A percentile compares a stretch with the other conserved stretches of the same genome.
These are phyloP conservation scores for Penicillium desertorum DNA, from an alignment of 495 filamentous ascomycete species.

Conservation along the genomic window DNA sequence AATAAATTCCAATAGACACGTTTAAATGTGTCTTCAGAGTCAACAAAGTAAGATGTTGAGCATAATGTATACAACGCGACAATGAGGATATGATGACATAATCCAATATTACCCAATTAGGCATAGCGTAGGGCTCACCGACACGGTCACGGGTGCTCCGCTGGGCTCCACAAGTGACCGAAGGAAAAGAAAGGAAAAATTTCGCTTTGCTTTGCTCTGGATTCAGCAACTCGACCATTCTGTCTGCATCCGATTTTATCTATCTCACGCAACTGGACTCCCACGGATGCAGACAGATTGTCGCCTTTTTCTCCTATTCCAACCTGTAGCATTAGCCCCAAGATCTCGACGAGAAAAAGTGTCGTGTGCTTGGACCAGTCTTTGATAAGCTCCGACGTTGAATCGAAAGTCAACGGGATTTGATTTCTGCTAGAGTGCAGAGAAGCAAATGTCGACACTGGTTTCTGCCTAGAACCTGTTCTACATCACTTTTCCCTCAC, in stretches of 20 bases:
- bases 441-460: conserved; percentile 27
- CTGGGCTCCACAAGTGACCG: conserved; percentile 17
- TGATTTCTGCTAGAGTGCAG: conserved; percentile 10
- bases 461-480: conserved; percentile 12
- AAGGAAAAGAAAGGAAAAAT: conserved; percentile 24
- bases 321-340: conserved; percentile 23
- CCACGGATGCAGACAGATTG: conserved; percentile 26
- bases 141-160: conserved; percentile 30
- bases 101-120: conserved; percentile 19
- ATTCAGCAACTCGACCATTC: conserved; percentile 13
- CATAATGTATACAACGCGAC: background rate
- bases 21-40: background rate
- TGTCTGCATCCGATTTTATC: conserved; percentile 24
- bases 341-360: conserved; percentile 11
- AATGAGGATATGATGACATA: conserved; percentile 21
- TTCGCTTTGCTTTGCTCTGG: conserved; percentile 18
- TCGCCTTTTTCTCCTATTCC: conserved; percentile 8
- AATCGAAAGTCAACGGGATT: conserved; percentile 5
- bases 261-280: conserved; percentile 12
- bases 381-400: conserved; percentile 12
- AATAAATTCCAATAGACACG: background rate
- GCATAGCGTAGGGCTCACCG: conserved; percentile 22
- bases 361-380: conserved; percentile 32
- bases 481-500: conserved; percentile 2
- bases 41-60: background rate